Evolutionary conservation across 1,284 basidiomycete species (phyloP).

Genomic region (Vanrija sp.): DNA sequence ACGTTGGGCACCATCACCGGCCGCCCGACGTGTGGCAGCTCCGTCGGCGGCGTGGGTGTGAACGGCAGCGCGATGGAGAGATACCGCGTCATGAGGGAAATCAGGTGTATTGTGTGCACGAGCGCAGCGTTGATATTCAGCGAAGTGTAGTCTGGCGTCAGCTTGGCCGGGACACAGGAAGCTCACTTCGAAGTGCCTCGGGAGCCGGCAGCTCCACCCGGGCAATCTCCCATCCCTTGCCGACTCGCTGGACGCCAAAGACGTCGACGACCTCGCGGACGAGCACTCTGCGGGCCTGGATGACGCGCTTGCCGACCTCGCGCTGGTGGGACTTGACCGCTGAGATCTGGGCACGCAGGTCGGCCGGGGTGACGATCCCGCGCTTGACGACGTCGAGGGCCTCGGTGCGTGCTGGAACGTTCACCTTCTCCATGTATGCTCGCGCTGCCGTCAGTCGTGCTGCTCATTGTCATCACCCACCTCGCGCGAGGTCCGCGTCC

Average conservation of each 20-base stretch:
- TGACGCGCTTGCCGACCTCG: slow-evolving; percentile 23
- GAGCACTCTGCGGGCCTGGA: slow-evolving; percentile 36
- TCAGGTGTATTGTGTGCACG: slow-evolving; percentile 34
- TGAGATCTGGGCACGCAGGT: slow-evolving; percentile 9
- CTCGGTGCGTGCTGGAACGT: background rate
- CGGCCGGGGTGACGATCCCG: background rate
- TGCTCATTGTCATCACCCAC: slow-evolving; percentile 5
- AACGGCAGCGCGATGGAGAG: slow-evolving; percentile 41
- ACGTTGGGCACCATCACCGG: slow-evolving; percentile 31
- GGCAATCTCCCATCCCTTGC: slow-evolving; percentile 36
- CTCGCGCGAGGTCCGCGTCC: slow-evolving; percentile 8
- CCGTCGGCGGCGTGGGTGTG: slow-evolving; percentile 15
- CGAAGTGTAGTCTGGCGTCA: slow-evolving; percentile 24
- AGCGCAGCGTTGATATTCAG: slow-evolving; percentile 36
- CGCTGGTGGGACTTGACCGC: slow-evolving; percentile 19
- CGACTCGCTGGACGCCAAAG: slow-evolving; percentile 28
- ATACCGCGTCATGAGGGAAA: slow-evolving; percentile 37
- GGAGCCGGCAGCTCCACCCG: slow-evolving; percentile 29
- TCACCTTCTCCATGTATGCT: background rate
- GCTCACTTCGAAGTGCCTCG: slow-evolving; percentile 35
- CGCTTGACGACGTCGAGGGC: slow-evolving; percentile 5
- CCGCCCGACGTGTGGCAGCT: slow-evolving; percentile 30
- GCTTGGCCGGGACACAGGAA: background rate
- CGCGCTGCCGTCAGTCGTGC: slow-evolving; percentile 7
- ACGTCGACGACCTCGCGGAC: slow-evolving; percentile 36